Evolutionary conservation across 2,329 filamentous ascomycete species (phyloP).

Genomic region (Alternaria alternata): DNA sequence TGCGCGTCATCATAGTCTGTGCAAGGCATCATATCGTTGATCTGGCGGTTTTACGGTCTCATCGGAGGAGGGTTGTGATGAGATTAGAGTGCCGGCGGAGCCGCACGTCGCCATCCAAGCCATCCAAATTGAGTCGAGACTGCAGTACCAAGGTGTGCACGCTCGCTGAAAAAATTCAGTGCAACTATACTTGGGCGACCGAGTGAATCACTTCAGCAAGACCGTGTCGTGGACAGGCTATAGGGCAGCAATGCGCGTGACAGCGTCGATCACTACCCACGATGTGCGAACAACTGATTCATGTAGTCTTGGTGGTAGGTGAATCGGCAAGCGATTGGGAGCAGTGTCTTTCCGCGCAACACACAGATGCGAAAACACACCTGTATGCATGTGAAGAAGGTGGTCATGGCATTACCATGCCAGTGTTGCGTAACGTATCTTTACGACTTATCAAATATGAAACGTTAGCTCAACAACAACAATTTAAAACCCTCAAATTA

Average conservation of each 20-base stretch:
- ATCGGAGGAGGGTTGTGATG: not conserved
- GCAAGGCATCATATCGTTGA: not conserved
- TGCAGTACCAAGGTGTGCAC: slow-evolving; percentile 4
- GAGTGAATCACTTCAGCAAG: not conserved
- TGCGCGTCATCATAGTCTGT: slow-evolving; percentile 3
- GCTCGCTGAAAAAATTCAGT: not conserved
- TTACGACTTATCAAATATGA: slow-evolving; percentile 1
- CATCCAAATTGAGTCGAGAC: not conserved
- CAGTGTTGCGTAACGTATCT: not conserved
- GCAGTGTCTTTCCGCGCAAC: not conserved
- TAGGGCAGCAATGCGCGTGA: slow-evolving; percentile 5
- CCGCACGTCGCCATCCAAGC: not conserved
- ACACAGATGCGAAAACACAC: not conserved
- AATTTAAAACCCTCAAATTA: not conserved
- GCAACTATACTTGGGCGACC: not conserved
- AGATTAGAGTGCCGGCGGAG: not conserved
- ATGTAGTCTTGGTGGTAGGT: not conserved
- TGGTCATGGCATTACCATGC: not conserved
- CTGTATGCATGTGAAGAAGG: not conserved
- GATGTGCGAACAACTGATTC: not conserved
- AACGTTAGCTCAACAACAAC: not conserved
- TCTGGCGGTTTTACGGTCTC: slow-evolving; percentile 15
- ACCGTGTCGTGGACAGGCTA: not conserved
- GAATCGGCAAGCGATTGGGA: not conserved
- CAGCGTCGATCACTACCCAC: slow-evolving; percentile 1